A percentile compares a stretch with the other conserved stretches of the same genome.
These are phyloP conservation scores for Alternaria triticina DNA, from an alignment of 2,329 filamentous ascomycete species.

Conservation along the genomic window DNA sequence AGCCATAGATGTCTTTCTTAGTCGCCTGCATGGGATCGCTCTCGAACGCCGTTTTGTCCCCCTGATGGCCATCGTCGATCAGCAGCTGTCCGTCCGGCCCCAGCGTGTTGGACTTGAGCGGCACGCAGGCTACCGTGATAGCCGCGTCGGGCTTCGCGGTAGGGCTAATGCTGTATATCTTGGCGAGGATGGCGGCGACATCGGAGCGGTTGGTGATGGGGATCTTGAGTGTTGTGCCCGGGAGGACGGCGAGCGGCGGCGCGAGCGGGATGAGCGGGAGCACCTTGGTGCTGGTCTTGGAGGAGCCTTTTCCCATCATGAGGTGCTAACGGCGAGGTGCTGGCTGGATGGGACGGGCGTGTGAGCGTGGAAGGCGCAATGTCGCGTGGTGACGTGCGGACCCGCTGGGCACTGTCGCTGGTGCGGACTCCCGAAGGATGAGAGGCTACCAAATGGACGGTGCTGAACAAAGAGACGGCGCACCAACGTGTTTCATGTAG, in stretches of 20 bases:
- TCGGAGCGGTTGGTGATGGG: slow-evolving; percentile 84
- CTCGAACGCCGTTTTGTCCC: slow-evolving; percentile 57
- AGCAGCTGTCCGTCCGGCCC: slow-evolving; percentile 75
- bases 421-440: slow-evolving; percentile 10
- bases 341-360: background rate
- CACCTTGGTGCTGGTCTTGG: slow-evolving; percentile 44
- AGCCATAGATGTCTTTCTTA: slow-evolving; percentile 74
- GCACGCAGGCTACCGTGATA: slow-evolving; percentile 86
- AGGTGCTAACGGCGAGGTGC: background rate
- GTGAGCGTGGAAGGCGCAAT: background rate
- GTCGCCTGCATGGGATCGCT: slow-evolving; percentile 52
- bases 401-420: slow-evolving; percentile 6
- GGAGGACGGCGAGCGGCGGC: slow-evolving; percentile 80
- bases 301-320: slow-evolving; percentile 46
- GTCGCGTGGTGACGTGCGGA: slow-evolving; percentile 17
- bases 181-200: slow-evolving; percentile 84
- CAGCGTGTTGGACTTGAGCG: slow-evolving; percentile 77
- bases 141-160: slow-evolving; percentile 68
- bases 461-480: background rate
- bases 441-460: background rate
- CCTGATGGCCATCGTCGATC: slow-evolving; percentile 65
- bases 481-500: background rate
- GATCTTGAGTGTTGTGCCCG: slow-evolving; percentile 84
- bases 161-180: slow-evolving; percentile 78
- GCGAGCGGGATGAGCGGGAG: slow-evolving; percentile 84